Evolutionary conservation across 2,329 filamentous ascomycete species (phyloP).

Genomic region (Aspergillus oerlinghausenensis): DNA sequence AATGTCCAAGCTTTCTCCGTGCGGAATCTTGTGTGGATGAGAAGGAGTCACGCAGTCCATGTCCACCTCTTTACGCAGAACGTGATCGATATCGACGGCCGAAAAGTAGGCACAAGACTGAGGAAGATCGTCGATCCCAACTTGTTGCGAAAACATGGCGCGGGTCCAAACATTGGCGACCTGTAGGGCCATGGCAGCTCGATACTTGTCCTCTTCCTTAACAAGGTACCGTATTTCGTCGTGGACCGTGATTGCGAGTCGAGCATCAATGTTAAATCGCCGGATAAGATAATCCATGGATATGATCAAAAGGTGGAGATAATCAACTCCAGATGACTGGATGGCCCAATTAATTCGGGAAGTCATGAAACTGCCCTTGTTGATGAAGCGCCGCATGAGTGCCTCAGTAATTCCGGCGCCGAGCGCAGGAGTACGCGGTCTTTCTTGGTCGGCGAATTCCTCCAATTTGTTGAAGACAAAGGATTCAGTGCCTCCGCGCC

Average conservation of each 20-base stretch:
- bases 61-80: constrained; percentile 95
- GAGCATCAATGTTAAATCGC: constrained; percentile 77
- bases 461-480: constrained; percentile 98
- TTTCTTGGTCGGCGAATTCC: constrained; percentile 93
- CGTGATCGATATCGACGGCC: constrained; percentile 89
- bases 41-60: constrained; percentile 96
- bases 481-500: constrained; percentile 93
- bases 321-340: constrained; percentile 94
- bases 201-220: constrained; percentile 77
- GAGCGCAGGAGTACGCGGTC: constrained; percentile 83
- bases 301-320: constrained; percentile 88
- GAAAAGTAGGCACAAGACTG: constrained; percentile 95
- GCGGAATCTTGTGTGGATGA: constrained; percentile 70
- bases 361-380: constrained; percentile 87
- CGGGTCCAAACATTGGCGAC: constrained; percentile 94
- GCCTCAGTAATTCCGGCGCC: constrained; percentile 96
- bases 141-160: constrained; percentile 95
- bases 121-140: constrained; percentile 90
- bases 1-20: constrained; percentile 86
- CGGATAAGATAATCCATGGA: constrained; percentile 90
- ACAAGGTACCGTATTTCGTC: constrained; percentile 97
- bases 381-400: constrained; percentile 80
- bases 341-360: constrained; percentile 99
- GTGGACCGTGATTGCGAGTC: constrained; percentile 89
- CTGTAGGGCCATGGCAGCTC: constrained; percentile 86